Evolutionary conservation across 805 yeast species (phyloP).

Genomic region (Huiozyma sinensis): DNA sequence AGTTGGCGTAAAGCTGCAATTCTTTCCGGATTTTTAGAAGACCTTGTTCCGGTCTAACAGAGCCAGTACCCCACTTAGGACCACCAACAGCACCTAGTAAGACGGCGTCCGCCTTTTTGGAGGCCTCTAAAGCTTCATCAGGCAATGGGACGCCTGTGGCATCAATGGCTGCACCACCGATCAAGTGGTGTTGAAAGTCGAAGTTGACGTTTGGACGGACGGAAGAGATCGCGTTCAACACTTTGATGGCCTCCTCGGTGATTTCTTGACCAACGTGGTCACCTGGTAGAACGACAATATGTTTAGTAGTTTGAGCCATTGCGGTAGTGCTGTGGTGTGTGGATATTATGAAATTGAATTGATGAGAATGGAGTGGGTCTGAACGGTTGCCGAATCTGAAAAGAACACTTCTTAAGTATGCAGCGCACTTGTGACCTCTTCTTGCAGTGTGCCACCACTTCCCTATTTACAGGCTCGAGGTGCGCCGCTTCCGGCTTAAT

Average conservation of each 20-base stretch:
- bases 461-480: too few relatives aligned
- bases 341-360: too few relatives aligned
- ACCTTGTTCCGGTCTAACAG: constrained; percentile 96
- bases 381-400: too few relatives aligned
- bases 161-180: constrained; percentile 98
- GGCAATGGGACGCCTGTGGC: constrained; percentile 91
- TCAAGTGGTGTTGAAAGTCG: constrained; percentile 71
- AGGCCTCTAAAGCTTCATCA: constrained; percentile 69
- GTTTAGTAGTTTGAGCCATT: constrained; percentile 33
- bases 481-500: too few relatives aligned
- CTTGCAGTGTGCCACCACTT: too few relatives aligned
- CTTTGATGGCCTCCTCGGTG: constrained; percentile 84
- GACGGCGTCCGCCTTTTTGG: constrained; percentile 89
- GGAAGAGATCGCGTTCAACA: constrained; percentile 64
- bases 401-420: too few relatives aligned
- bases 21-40: constrained; percentile 89
- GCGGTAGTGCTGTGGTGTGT: too few relatives aligned
- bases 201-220: constrained; percentile 49
- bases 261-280: constrained; percentile 96
- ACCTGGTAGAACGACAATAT: constrained; percentile 83
- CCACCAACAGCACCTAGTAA: constrained; percentile 97
- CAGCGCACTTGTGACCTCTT: too few relatives aligned
- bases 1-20: constrained; percentile 85
- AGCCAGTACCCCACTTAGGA: constrained; percentile 98
- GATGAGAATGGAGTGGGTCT: too few relatives aligned